Conservation (phyloP, 345 rosid species). For the Brassica carinata region DNA sequence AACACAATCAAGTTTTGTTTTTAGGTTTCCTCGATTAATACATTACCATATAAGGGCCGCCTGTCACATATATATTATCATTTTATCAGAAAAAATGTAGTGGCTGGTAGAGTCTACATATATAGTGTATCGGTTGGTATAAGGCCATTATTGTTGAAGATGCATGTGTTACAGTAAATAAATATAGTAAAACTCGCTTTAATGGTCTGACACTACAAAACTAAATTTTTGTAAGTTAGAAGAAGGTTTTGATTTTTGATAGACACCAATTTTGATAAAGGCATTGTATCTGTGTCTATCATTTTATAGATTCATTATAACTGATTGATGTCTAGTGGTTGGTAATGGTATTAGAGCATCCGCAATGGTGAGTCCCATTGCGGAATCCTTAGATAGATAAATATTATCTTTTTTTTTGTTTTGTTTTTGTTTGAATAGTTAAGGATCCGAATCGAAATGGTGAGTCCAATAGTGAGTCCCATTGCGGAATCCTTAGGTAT, state of each 20-base stretch:
- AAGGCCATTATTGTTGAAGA: not conserved
- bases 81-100: not conserved
- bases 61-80: not conserved
- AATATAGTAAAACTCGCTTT: not conserved
- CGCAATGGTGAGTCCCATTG: no score
- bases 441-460: no score
- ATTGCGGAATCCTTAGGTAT: no score
- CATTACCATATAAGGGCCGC: not conserved
- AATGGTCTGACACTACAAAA: not conserved
- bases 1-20: not conserved
- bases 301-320: not conserved
- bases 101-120: not conserved
- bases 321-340: not conserved
- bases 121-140: not conserved
- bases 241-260: not conserved
- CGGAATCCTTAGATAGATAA: no score
- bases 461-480: no score
- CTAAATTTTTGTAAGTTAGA: not conserved
- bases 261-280: not conserved
- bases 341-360: not conserved
- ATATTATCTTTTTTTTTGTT: no score
- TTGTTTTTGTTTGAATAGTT: no score
- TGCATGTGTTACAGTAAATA: no score
- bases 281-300: not conserved
- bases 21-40: no score